Conservation (phyloP, 2,329 filamentous ascomycete genomes). For the Shiraia bambusicola region DNA sequence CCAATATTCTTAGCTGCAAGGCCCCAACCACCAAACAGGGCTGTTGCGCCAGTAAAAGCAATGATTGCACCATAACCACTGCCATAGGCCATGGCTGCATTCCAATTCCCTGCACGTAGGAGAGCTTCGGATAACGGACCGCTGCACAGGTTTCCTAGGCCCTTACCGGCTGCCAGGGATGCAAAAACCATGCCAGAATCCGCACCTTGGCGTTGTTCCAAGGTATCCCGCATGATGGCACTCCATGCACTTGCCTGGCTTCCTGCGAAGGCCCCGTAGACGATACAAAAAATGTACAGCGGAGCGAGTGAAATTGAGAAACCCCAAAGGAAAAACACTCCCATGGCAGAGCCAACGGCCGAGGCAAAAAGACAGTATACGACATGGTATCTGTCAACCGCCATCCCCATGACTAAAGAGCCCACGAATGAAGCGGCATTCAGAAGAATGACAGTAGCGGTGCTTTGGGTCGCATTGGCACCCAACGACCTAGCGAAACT, state of each 20-base stretch:
- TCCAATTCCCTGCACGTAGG: slow-evolving; percentile 40
- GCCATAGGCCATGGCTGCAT: slow-evolving; percentile 46
- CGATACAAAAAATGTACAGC: slow-evolving; percentile 48
- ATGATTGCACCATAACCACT: slow-evolving; percentile 48
- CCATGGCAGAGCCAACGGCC: slow-evolving; percentile 38
- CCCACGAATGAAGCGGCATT: slow-evolving; percentile 45
- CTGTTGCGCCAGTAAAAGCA: slow-evolving; percentile 47
- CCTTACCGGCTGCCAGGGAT: slow-evolving; percentile 52
- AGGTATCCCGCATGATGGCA: slow-evolving; percentile 48
- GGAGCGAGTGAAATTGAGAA: slow-evolving; percentile 45
- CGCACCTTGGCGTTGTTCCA: slow-evolving; percentile 35
- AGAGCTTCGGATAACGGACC: slow-evolving; percentile 55
- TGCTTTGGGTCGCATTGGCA: slow-evolving; percentile 37
- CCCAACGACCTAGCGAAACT: slow-evolving; percentile 44
- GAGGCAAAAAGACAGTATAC: slow-evolving; percentile 43
- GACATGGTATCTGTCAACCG: slow-evolving; percentile 45
- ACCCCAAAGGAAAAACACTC: slow-evolving; percentile 51
- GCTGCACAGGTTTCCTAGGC: slow-evolving; percentile 54
- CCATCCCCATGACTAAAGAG: slow-evolving; percentile 41
- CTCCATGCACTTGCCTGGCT: slow-evolving; percentile 47
- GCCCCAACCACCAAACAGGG: slow-evolving; percentile 35
- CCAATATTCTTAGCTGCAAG: slow-evolving; percentile 33
- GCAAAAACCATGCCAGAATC: slow-evolving; percentile 54
- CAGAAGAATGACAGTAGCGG: slow-evolving; percentile 44
- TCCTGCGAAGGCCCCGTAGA: slow-evolving; percentile 47